Percentiles rank a stretch among this genome's conserved stretches.
These are phyloP conservation scores for Erodium moschatum DNA, from an alignment of 441 rosid genomes.

Conservation along the genomic window DNA sequence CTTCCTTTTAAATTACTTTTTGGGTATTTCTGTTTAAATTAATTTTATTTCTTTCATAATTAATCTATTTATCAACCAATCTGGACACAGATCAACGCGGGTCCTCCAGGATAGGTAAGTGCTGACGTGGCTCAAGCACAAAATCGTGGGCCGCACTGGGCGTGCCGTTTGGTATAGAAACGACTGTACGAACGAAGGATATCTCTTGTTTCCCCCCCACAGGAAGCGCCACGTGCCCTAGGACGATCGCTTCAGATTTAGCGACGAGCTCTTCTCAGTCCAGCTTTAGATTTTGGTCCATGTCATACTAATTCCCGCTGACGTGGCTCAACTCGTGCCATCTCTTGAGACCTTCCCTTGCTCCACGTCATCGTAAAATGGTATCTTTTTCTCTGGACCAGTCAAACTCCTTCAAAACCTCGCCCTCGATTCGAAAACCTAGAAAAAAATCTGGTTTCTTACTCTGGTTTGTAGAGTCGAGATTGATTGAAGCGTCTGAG, in stretches of 20 bases:
- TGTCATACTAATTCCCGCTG: background rate
- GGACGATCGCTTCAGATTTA: slow-evolving; percentile 4
- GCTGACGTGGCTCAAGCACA: background rate
- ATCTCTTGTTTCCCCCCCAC: background rate
- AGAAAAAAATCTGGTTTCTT: background rate
- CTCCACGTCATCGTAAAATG: background rate
- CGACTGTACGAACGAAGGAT: background rate
- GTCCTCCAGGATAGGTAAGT: background rate
- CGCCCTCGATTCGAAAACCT: slow-evolving; percentile 1
- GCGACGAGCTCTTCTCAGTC: background rate
- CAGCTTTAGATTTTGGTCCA: slow-evolving; percentile 7
- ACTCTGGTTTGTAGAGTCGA: background rate
- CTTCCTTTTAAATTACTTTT: too few relatives aligned
- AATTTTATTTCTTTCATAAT: too few relatives aligned
- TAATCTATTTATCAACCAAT: too few relatives aligned
- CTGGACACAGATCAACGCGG: too few relatives aligned
- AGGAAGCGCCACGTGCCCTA: slow-evolving; percentile 3
- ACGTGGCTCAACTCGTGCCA: background rate
- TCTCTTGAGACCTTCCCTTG: background rate
- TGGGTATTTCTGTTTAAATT: too few relatives aligned
- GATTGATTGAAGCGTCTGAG: background rate
- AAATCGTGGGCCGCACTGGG: background rate
- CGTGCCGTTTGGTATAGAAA: background rate
- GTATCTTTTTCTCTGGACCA: slow-evolving; percentile 6
- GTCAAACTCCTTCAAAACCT: slow-evolving; percentile 2